These are phyloP conservation scores for Aspergillus vadensis DNA, from an alignment of 2,329 filamentous ascomycete species.

Conservation along the genomic window DNA sequence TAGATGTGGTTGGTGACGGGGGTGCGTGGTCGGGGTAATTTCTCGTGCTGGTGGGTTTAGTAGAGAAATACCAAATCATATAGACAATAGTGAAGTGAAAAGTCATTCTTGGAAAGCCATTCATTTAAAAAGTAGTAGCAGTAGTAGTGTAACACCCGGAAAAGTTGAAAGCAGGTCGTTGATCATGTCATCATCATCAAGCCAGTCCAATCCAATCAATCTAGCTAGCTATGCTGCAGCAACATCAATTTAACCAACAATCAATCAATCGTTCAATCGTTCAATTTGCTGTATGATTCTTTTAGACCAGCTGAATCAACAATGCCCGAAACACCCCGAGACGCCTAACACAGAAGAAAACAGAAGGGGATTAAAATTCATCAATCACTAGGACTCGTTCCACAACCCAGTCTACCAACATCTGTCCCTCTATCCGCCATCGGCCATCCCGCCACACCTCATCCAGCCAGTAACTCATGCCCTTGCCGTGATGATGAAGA, in stretches of 20 bases:
- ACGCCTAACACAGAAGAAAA: neutral
- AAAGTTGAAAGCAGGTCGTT: neutral
- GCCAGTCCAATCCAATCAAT: neutral
- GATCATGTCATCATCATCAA: slow-evolving; percentile 13
- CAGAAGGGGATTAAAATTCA: neutral
- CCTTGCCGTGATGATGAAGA: slow-evolving; percentile 22
- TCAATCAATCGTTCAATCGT: neutral
- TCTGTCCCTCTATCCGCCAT: slow-evolving; percentile 47
- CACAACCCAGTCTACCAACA: slow-evolving; percentile 43
- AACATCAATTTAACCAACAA: neutral
- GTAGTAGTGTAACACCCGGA: neutral
- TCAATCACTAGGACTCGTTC: slow-evolving; percentile 40
- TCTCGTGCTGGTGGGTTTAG: no score
- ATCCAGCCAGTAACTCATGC: slow-evolving; percentile 38
- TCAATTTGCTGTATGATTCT: neutral
- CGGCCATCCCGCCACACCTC: slow-evolving; percentile 43
- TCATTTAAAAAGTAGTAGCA: no score
- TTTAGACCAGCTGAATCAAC: no score
- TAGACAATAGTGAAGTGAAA: no score
- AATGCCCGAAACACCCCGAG: neutral
- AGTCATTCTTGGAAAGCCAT: no score
- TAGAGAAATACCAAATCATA: no score
- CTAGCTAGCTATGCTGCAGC: no score
- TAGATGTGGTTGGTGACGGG: no score
- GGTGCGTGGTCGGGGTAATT: no score